phyloP scores from a whole-genome alignment of 1,139 yeast genomes.

The Scheffersomyces titani region DNA sequence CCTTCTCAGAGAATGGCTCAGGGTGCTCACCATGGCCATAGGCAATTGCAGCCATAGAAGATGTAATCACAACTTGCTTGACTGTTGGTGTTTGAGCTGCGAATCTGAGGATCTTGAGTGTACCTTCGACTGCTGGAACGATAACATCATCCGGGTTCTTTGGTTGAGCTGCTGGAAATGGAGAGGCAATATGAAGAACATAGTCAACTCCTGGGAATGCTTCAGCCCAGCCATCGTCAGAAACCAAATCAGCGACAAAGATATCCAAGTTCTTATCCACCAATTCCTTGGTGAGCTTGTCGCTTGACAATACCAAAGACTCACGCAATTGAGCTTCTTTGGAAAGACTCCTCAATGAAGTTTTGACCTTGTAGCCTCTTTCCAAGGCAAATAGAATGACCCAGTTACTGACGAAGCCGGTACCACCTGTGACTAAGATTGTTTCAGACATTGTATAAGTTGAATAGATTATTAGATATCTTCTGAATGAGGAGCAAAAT shows the following conservation, averaged over 20 bases:
- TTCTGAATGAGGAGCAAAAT: background rate
- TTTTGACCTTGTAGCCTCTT: slow-evolving; percentile 8
- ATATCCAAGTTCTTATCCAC: slow-evolving; percentile 1
- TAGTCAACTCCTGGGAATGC: slow-evolving; percentile 13
- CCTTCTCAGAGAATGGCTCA: background rate
- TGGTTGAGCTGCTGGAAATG: slow-evolving; percentile 5
- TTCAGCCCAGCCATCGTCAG: slow-evolving; percentile 14
- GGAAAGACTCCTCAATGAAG: slow-evolving; percentile 7
- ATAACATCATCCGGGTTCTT: slow-evolving; percentile 5
- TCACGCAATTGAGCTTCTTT: slow-evolving; percentile 3
- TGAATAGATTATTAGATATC: background rate
- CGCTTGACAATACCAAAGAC: slow-evolving; percentile 1
- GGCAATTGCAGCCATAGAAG: slow-evolving; percentile 52
- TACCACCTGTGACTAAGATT: slow-evolving; percentile 13
- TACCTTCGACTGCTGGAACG: slow-evolving; percentile 37
- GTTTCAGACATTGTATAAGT: slow-evolving; percentile 1
- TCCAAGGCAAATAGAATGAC: slow-evolving; percentile 5
- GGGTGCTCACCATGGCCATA: background rate
- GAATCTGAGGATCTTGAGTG: slow-evolving; percentile 21
- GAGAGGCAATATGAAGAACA: slow-evolving; percentile 18
- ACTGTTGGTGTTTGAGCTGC: slow-evolving; percentile 47
- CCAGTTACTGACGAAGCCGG: slow-evolving; percentile 11
- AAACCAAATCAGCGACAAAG: slow-evolving; percentile 14
- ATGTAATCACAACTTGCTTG: slow-evolving; percentile 53
- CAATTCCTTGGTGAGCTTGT: slow-evolving; percentile 1